phyloP scores from a whole-genome alignment of 345 rosid species.

The Camelina hispida region DNA sequence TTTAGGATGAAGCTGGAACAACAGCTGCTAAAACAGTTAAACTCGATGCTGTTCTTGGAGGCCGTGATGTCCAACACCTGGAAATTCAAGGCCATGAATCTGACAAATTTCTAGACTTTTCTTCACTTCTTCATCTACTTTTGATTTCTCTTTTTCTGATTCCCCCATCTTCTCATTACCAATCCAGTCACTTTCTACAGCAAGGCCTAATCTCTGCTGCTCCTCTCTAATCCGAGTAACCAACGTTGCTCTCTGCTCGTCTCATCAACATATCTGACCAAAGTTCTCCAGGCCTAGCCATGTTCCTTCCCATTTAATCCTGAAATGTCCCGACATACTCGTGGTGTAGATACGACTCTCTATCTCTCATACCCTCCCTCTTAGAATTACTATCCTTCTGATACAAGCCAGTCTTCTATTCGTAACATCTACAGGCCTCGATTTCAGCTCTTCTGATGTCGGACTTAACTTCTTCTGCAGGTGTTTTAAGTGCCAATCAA shows the following conservation, averaged over 20 bases:
- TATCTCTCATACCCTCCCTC: slow-evolving; percentile 94
- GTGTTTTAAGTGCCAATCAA: slow-evolving; percentile 80
- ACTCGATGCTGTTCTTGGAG: slow-evolving; percentile 91
- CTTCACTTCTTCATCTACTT: slow-evolving; percentile 23
- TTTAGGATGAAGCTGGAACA: slow-evolving; percentile 95
- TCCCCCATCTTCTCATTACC: slow-evolving; percentile 67
- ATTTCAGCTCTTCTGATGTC: slow-evolving; percentile 63
- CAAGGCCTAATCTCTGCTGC: slow-evolving; percentile 39
- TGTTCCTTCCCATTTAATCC: slow-evolving; percentile 69
- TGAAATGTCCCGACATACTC: slow-evolving; percentile 97
- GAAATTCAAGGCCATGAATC: slow-evolving; percentile 99
- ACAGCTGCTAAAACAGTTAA: slow-evolving; percentile 96
- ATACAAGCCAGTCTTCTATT: slow-evolving; percentile 76
- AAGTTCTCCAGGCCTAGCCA: slow-evolving; percentile 94
- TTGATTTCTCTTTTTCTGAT: neutral
- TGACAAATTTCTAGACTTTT: slow-evolving; percentile 89
- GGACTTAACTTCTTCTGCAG: slow-evolving; percentile 72
- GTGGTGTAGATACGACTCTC: slow-evolving; percentile 55
- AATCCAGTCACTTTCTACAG: slow-evolving; percentile 77
- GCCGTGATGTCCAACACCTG: slow-evolving; percentile 98
- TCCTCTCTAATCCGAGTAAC: slow-evolving; percentile 79
- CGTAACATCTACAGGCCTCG: slow-evolving; percentile 48
- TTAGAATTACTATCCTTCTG: slow-evolving; percentile 77
- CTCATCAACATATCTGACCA: slow-evolving; percentile 98
- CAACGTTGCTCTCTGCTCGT: slow-evolving; percentile 71